Base-by-base conservation (phyloP, 148 eudicot species). In the Arctostaphylos glauca region DNA sequence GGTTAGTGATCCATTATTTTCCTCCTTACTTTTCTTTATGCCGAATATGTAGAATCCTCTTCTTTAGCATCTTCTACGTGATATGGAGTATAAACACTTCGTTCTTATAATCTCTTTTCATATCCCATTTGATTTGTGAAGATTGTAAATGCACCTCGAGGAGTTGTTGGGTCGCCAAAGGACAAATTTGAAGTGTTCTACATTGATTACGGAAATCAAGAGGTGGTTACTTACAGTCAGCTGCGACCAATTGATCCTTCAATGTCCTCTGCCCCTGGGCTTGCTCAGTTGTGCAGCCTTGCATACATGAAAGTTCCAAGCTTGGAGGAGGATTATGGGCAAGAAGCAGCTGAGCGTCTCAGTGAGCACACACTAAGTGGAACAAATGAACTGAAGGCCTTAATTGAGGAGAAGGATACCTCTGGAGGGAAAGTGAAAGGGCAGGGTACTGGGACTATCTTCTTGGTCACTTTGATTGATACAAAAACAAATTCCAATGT, bases 171-270 rank as follows among this genome's bases (percentile, higher is more conserved):
- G 85, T 89, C 96, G 2, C 84, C 90, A 21, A 90, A 84, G 10
- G 98, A 94, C 60, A 86, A 88, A 84, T 94, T 89, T 83, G 98
- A 96, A 86, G 98, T 96, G 60, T 96, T 96, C 84, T 96, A 96
- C 82, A 89, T 96, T 13, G 98, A 96, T 83, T 96, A 91, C 71
- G 99, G 99, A 38, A 96, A 96, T 80, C 99, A 96, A 93, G 98
- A 96, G 89, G 76, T 73, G n/a, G 91, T 89, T 81, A 82, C 98
- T 31, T 94, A 89, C 88, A 90, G 88, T 78, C 90, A 90, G 70
- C 81, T 96, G 59, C 88, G 97, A 49, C 93, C 94, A 70, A 62
- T 91, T 81, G 93, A 93, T 80, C 86, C 98, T 82, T 92, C 99
- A 7, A 85, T 94, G 31, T 82, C 90, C 59, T 84, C 93, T 48